These are phyloP conservation scores for Beverwykella pulmonaria DNA, from an alignment of 495 filamentous ascomycete genomes.

Conservation along the genomic window DNA sequence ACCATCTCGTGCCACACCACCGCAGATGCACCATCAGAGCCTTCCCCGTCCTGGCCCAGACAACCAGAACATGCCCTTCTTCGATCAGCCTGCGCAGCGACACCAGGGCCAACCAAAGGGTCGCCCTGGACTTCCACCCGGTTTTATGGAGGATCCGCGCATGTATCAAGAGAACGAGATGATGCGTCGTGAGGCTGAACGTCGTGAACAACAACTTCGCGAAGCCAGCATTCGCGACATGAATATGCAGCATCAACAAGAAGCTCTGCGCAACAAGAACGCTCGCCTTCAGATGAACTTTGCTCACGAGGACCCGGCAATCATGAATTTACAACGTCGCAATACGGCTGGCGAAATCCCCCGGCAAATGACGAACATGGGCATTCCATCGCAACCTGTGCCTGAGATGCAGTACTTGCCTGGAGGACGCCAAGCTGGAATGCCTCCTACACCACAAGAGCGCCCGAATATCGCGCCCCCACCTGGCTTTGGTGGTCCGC, in stretches of 20 bases:
- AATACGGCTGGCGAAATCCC: slow-evolving; percentile 35
- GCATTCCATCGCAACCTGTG: slow-evolving; percentile 38
- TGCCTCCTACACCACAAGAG: slow-evolving; percentile 37
- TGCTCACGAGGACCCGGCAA: slow-evolving; percentile 25
- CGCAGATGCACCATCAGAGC: slow-evolving; percentile 32
- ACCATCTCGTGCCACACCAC: slow-evolving; percentile 32
- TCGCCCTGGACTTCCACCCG: slow-evolving; percentile 34
- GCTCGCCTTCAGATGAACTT: slow-evolving; percentile 22
- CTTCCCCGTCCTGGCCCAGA: slow-evolving; percentile 28
- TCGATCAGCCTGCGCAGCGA: slow-evolving; percentile 38
- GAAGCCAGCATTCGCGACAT: slow-evolving; percentile 25
- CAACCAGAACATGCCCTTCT: slow-evolving; percentile 38
- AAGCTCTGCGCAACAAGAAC: slow-evolving; percentile 29
- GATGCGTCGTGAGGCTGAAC: slow-evolving; percentile 28
- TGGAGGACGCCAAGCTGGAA: slow-evolving; percentile 18
- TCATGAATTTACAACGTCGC: slow-evolving; percentile 31
- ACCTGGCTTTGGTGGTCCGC: slow-evolving; percentile 35
- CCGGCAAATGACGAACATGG: slow-evolving; percentile 40
- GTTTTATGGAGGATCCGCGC: slow-evolving; percentile 38
- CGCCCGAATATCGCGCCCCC: slow-evolving; percentile 38
- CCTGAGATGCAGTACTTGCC: slow-evolving; percentile 33
- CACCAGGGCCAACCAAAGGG: slow-evolving; percentile 37
- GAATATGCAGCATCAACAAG: slow-evolving; percentile 25
- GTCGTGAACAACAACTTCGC: slow-evolving; percentile 21
- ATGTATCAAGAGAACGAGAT: slow-evolving; percentile 25